Base-by-base conservation (phyloP, 768 basidiomycete genomes). In the Leucosporidium yakuticum region DNA sequence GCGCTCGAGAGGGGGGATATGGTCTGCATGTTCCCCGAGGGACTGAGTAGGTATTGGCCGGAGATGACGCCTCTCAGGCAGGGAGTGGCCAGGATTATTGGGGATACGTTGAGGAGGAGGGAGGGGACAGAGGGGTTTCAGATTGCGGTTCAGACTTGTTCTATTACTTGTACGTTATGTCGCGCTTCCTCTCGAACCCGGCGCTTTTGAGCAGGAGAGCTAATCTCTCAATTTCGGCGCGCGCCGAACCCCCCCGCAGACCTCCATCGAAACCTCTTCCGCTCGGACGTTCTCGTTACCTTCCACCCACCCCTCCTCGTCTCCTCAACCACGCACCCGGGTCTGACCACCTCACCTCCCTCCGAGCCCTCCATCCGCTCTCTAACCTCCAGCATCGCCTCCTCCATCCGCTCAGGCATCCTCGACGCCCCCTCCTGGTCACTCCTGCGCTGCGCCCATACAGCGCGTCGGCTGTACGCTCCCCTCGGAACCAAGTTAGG, bases 21-120 rank as follows among this genome's bases (percentile, higher is more conserved):
- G 31, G 44, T 63, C 11, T 91, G 88, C 75, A 74, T 92, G 63
- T 92, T 92, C 74, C 90, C 91, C 4, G 91, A 93, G 79, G 92
- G 91, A 2, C 83, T 86, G 80, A 90, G 89, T 74, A 82, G 90
- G 54, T 94, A 87, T 77, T 88, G 89, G 73, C 89, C 91, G 0
- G 86, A 84, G n/a, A 88, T 94, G 62, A 88, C 90, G 5, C 89
- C 91, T 4, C 77, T 94, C 60, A 91, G 90, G 77, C 91, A 91
- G 15, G 91, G 91, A 77, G 91, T 90, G 29, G 88, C 91, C 9
- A 84, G 91, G 55, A 82, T 93, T 70, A 83, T 91, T 21, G 89
- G 89, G 20, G 88, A 91, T 74, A 83, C 88, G 12, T 80, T 94
- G 34, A 84, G 86, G 20, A 83, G 86, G 60, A 87, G 90, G 81